Evolutionary conservation across 2,329 filamentous ascomycete genomes (phyloP).

Genomic region (Diatrype stigma): DNA sequence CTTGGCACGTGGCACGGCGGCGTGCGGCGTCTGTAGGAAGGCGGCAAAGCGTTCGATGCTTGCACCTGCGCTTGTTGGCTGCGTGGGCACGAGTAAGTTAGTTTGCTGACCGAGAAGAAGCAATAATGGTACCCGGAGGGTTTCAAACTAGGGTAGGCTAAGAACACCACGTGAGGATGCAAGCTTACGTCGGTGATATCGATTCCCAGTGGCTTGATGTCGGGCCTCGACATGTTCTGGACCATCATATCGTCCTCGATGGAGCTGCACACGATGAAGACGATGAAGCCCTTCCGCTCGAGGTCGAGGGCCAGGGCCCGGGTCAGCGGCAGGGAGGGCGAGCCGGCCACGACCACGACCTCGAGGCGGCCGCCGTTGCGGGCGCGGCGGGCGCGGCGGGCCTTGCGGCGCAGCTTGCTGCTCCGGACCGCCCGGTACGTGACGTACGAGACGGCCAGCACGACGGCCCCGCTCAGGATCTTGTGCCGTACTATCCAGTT

Average conservation of each 20-base stretch:
- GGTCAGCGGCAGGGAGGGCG: slow-evolving; percentile 77
- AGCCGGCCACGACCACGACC: slow-evolving; percentile 85
- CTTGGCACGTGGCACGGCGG: slow-evolving; percentile 70
- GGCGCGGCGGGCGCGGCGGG: slow-evolving; percentile 72
- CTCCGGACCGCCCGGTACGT: slow-evolving; percentile 48
- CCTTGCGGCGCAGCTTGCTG: slow-evolving; percentile 57
- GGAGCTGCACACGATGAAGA: slow-evolving; percentile 85
- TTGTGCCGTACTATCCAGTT: slow-evolving; percentile 72
- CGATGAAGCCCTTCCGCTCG: slow-evolving; percentile 86
- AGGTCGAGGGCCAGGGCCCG: slow-evolving; percentile 80
- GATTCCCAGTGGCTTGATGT: slow-evolving; percentile 77
- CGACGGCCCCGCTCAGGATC: slow-evolving; percentile 65
- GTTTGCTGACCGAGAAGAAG: too few species aligned
- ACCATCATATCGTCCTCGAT: slow-evolving; percentile 79
- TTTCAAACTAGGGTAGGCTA: too few species aligned
- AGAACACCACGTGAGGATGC: neutral
- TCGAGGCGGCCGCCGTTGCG: slow-evolving; percentile 82
- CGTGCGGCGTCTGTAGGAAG: slow-evolving; percentile 69
- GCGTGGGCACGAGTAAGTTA: slow-evolving; percentile 12
- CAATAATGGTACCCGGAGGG: too few species aligned
- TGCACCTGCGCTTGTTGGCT: slow-evolving; percentile 65
- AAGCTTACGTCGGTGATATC: slow-evolving; percentile 72
- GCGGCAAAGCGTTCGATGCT: slow-evolving; percentile 69
- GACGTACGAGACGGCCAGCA: slow-evolving; percentile 67
- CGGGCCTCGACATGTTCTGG: slow-evolving; percentile 69